phyloP scores from a whole-genome alignment of 805 yeast species.

The Lipomyces yamanashiensis region DNA sequence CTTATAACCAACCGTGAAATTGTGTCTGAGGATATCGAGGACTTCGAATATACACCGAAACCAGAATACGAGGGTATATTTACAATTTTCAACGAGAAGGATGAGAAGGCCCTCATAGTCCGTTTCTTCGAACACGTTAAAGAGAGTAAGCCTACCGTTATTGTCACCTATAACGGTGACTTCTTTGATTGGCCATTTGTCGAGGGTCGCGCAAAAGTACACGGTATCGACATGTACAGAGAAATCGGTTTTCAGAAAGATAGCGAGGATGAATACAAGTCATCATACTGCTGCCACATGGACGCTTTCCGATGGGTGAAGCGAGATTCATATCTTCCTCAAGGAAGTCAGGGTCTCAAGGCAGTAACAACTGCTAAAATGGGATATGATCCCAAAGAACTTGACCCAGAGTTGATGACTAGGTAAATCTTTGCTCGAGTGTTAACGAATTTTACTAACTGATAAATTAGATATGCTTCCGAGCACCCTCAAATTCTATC shows the following conservation, averaged over 20 bases:
- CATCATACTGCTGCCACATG: slow-evolving; percentile 92
- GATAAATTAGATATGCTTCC: slow-evolving; percentile 65
- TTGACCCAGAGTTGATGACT: slow-evolving; percentile 97
- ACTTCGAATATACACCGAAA: slow-evolving; percentile 95
- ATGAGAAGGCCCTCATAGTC: slow-evolving; percentile 74
- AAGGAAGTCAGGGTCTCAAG: slow-evolving; percentile 97
- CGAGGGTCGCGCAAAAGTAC: slow-evolving; percentile 80
- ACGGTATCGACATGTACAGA: slow-evolving; percentile 84
- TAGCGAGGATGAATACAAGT: slow-evolving; percentile 87
- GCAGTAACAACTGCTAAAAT: slow-evolving; percentile 95
- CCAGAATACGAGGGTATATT: slow-evolving; percentile 93
- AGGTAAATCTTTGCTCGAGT: slow-evolving; percentile 49
- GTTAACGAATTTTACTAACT: not conserved
- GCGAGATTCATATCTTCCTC: slow-evolving; percentile 95
- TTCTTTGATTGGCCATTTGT: slow-evolving; percentile 99
- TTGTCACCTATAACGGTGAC: slow-evolving; percentile 97
- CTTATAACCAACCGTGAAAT: slow-evolving; percentile 93
- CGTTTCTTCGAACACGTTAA: slow-evolving; percentile 88
- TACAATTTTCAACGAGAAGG: slow-evolving; percentile 85
- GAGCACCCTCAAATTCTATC: slow-evolving; percentile 91
- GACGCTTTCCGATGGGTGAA: slow-evolving; percentile 98
- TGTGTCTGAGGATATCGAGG: slow-evolving; percentile 91
- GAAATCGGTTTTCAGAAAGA: slow-evolving; percentile 95
- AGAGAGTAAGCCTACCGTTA: slow-evolving; percentile 91
- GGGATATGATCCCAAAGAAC: slow-evolving; percentile 94